Evolutionary conservation across 768 basidiomycete species (phyloP).

Genomic region (Pleurotus citrinopileatus): DNA sequence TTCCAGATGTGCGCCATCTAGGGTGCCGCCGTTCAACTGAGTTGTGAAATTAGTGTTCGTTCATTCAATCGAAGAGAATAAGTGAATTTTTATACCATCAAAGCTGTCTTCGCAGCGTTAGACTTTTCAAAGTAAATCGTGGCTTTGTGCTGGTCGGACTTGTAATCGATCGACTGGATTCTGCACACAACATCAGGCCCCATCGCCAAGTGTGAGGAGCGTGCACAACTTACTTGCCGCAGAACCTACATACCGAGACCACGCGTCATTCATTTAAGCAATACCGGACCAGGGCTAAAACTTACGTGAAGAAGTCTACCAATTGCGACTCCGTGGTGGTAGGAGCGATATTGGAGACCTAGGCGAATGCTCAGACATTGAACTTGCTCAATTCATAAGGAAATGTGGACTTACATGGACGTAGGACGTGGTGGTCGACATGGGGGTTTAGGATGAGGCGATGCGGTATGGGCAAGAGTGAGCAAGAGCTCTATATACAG

Average conservation of each 20-base stretch:
- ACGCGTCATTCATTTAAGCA: not conserved
- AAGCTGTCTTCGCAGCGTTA: slow-evolving; percentile 79
- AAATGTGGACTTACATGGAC: too few relatives aligned
- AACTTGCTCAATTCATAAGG: too few relatives aligned
- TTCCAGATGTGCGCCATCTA: slow-evolving; percentile 67
- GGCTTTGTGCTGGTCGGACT: slow-evolving; percentile 45
- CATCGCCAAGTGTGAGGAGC: too few relatives aligned
- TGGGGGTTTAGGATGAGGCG: too few relatives aligned
- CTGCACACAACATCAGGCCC: too few relatives aligned
- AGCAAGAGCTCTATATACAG: too few relatives aligned
- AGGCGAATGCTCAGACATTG: not conserved
- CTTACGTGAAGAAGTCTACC: slow-evolving; percentile 79
- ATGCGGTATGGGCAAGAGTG: too few relatives aligned
- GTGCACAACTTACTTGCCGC: slow-evolving; percentile 64
- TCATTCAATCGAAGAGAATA: not conserved
- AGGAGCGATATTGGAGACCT: slow-evolving; percentile 74
- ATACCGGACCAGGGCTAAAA: slow-evolving; percentile 11
- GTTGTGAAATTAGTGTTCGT: not conserved
- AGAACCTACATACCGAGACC: slow-evolving; percentile 55
- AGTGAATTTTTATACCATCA: slow-evolving; percentile 53
- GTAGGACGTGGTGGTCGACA: too few relatives aligned
- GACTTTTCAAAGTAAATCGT: slow-evolving; percentile 81
- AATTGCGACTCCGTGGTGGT: slow-evolving; percentile 67
- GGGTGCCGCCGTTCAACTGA: slow-evolving; percentile 70
- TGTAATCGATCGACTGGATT: slow-evolving; percentile 62